Evolutionary conservation across 768 basidiomycete genomes (phyloP), one percentile per base, ranked within the genome.

Genomic region (Boletellus ananiceps): DNA sequence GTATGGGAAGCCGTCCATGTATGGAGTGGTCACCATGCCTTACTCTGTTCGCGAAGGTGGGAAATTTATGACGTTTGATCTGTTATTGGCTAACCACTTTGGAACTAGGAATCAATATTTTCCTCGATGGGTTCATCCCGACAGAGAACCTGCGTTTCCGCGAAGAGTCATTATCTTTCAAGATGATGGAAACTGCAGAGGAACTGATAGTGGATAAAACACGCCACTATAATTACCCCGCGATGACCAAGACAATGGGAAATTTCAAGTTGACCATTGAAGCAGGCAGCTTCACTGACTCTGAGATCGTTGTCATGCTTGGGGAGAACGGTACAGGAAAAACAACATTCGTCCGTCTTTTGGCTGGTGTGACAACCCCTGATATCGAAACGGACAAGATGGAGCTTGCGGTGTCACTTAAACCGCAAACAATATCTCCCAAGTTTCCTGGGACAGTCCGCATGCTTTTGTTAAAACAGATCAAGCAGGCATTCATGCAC

Each of bases 311-410:
- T 60, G 96, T 99, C 68, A 90, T 99, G 86, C 75, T 99, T 31
- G 96, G 96, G 54, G 96, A 99, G 79, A 99, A 99, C 70, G 96
- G 96, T 43, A 99, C 93, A 2, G 94, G 96, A 34, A 99, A 99
- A 77, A 97, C 96, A 38, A 99, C 96, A 1, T 92, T 99, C 67
- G 93, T 99, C 49, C 89, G 94, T 53, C 73, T 99, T 47, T 78
- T 99, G 44, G 93, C 93, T 1, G 96, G 96, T 34, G 94, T 96
- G 59, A 82, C 77, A 16, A 47, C 52, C 2, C 95, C 95, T 5
- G 96, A 99, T 71, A 65, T 75, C 40, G 86, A 88, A 69, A 80
- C 84, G 40, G 86, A 88, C 69, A 89, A 87, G 66, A 81, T 91
- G 71, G 78, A 80, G 37, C 73, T 96, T 50, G 69, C 82, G 1